Evolutionary conservation across 1,284 basidiomycete species (phyloP), one percentile per base, ranked within the genome.

Genomic region (Naganishia sp.): DNA sequence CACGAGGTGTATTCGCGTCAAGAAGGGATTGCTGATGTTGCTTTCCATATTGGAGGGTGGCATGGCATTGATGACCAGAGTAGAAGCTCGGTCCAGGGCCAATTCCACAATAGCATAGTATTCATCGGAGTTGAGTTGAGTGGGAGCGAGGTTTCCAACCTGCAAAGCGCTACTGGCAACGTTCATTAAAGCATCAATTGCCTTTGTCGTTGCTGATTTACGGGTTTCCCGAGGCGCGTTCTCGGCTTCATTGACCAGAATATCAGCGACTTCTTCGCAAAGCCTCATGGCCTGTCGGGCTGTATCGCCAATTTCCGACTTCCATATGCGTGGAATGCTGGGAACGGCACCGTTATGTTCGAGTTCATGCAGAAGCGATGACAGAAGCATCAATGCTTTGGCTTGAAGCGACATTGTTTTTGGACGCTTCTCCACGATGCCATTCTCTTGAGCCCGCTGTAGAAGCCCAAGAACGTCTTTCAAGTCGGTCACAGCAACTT

Each of bases 21-120:
- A 28, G 52, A 64, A 75, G 49, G 77, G 74, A 33, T 73, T 76
- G 48, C 43, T 61, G 59, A 61, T 61, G 23, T 48, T 61, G 39
- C 73, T 71, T 9, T 73, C 72, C 4, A 71, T 68, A 55, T 73
- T 67, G 33, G 70, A 66, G 33, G 72, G 68, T 1, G 72, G 64
- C 0, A 72, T 73, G 21, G 75, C 73, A 3, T 77, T 68, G 0
- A 75, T 75, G 1, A 77, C 75, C 77, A 78, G 77, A 67, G 78
- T 77, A 42, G 75, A 75, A 13, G 78, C 77, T 66, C 78, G 77
- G 59, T 79, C 77, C 10, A 79, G 71, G 15, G 78, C 77, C 55
- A 77, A 74, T 63, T 78, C 78, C 44, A 76, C 73, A 4, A 79
- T 68, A 64, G 77, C 77, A 64, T 75, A 68, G 53, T 77, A 72